Conservation (phyloP, 345 rosid genomes). For the Aegle marmelos region DNA sequence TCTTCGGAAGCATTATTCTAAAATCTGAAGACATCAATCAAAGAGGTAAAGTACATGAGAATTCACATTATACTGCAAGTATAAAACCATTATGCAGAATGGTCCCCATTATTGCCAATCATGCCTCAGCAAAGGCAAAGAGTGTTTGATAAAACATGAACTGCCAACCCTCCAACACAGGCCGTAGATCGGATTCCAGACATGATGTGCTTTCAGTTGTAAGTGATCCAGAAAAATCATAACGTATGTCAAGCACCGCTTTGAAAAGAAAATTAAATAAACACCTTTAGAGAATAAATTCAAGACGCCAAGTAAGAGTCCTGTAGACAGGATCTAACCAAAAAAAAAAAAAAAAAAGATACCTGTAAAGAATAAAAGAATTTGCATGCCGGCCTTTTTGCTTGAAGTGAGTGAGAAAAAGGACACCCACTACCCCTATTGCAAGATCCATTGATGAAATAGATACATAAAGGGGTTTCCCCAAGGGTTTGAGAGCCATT, state of each 20-base stretch:
- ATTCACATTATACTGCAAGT: background rate
- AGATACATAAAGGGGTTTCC: constrained; percentile 50
- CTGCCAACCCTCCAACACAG: background rate
- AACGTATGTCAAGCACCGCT: background rate
- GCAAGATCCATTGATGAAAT: constrained; percentile 72
- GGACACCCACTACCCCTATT: constrained; percentile 61
- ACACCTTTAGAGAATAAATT: background rate
- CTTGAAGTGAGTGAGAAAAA: constrained; percentile 71
- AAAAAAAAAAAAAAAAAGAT: background rate
- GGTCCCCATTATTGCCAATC: background rate
- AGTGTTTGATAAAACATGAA: background rate
- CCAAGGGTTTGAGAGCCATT: constrained; percentile 25
- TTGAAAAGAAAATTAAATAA: background rate
- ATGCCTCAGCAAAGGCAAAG: background rate
- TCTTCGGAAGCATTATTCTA: background rate
- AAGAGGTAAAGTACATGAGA: background rate
- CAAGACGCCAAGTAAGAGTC: constrained; percentile 25
- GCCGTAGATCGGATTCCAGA: constrained; percentile 4
- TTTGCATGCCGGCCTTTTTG: constrained; percentile 62
- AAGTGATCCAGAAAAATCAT: background rate
- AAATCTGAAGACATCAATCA: background rate
- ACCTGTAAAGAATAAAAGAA: constrained; percentile 76
- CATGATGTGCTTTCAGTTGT: background rate
- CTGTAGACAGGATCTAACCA: constrained; percentile 43
- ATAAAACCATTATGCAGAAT: background rate